Percentiles rank a stretch among this genome's conserved stretches.
phyloP scores from a whole-genome alignment of 2,329 filamentous ascomycete species.

The Chrysoporthe puriensis region DNA sequence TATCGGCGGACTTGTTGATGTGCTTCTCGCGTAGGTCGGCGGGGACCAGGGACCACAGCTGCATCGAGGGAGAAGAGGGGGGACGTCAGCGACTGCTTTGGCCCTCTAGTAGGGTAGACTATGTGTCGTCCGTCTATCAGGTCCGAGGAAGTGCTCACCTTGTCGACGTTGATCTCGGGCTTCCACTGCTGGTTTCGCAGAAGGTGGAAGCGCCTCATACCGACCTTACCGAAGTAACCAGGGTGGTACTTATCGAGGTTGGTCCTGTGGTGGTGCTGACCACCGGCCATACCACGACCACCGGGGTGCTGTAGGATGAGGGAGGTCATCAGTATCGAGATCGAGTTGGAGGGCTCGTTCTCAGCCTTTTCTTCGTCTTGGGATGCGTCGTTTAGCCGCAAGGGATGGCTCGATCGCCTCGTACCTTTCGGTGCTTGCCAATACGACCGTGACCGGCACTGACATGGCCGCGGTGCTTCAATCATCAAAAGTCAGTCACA shows the following conservation, averaged over 20 bases:
- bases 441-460: conserved; percentile 97
- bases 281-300: conserved; percentile 91
- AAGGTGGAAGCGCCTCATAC: conserved; percentile 97
- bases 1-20: conserved; percentile 77
- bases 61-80: conserved; percentile 23
- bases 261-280: conserved; percentile 96
- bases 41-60: conserved; percentile 97
- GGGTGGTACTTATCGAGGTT: conserved; percentile 88
- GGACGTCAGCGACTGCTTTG: conserved; percentile 32
- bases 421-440: conserved; percentile 92
- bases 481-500: conserved; percentile 39
- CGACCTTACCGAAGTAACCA: conserved; percentile 99
- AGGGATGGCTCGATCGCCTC: conserved; percentile 13
- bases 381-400: not conserved
- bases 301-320: conserved; percentile 56
- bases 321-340: not conserved
- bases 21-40: conserved; percentile 92
- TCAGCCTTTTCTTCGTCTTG: conserved; percentile 6
- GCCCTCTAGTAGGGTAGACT: conserved; percentile 1
- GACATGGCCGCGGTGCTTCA: conserved; percentile 87
- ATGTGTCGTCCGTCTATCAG: not conserved
- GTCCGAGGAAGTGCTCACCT: conserved; percentile 62
- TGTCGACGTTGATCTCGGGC: conserved; percentile 98
- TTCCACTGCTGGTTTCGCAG: conserved; percentile 97
- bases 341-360: not conserved